These are phyloP conservation scores for Ophiocordyceps robertsii DNA, from an alignment of 2,329 filamentous ascomycete species.

Conservation along the genomic window DNA sequence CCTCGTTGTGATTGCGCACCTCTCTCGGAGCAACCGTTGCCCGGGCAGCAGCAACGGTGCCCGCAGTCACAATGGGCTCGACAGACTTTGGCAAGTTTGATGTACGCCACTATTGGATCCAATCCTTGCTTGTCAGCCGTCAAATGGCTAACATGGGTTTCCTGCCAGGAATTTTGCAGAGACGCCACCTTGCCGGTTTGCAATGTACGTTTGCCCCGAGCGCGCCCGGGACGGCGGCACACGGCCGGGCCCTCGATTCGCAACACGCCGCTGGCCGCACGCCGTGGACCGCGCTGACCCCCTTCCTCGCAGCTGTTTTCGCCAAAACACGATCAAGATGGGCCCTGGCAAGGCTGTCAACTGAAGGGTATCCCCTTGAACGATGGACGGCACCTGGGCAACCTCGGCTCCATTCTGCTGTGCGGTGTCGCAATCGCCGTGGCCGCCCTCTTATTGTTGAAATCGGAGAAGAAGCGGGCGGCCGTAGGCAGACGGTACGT, in stretches of 20 bases:
- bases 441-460: constrained; percentile 55
- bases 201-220: constrained; percentile 41
- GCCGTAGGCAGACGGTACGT: constrained; percentile 79
- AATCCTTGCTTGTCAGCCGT: background rate
- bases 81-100: constrained; percentile 49
- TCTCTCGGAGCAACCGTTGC: background rate
- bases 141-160: constrained; percentile 11
- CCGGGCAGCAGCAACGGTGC: background rate
- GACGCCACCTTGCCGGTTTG: constrained; percentile 74
- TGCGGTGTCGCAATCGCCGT: constrained; percentile 62
- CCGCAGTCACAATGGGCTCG: constrained; percentile 38
- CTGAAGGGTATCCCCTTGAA: constrained; percentile 64
- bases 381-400: constrained; percentile 54
- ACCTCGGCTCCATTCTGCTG: constrained; percentile 84
- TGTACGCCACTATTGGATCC: constrained; percentile 20
- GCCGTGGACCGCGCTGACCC: constrained; percentile 6
- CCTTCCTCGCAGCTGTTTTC: constrained; percentile 25
- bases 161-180: constrained; percentile 61
- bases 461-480: constrained; percentile 80
- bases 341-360: constrained; percentile 56
- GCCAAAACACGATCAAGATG: constrained; percentile 42
- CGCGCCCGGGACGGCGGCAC: background rate
- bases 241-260: background rate
- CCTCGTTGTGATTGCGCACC: background rate
- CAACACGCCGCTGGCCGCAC: constrained; percentile 2